A percentile compares a stretch with the other conserved stretches of the same genome.
phyloP scores from a whole-genome alignment of 257 asterid genomes.

The Nicotiana otophora region DNA sequence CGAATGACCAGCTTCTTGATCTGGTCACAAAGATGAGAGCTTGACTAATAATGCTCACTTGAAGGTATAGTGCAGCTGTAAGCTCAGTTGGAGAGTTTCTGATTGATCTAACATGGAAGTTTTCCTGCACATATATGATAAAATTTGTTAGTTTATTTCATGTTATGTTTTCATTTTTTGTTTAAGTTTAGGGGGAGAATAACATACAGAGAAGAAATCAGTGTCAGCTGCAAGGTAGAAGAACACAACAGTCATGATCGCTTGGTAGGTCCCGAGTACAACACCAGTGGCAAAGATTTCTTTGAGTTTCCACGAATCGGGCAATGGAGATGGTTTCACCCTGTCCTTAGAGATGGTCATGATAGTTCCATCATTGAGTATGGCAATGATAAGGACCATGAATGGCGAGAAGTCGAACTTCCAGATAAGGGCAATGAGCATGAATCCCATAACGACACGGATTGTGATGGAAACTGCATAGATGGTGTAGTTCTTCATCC shows the following conservation, averaged over 20 bases:
- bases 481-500: constrained; percentile 90
- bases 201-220: constrained; percentile 52
- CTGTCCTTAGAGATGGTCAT: constrained; percentile 91
- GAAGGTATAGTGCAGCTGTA: constrained; percentile 82
- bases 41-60: constrained; percentile 91
- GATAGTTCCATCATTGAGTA: constrained; percentile 88
- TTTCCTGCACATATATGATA: constrained; percentile 20
- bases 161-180: neutral
- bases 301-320: constrained; percentile 91
- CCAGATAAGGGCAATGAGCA: constrained; percentile 89
- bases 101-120: constrained; percentile 47
- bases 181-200: neutral
- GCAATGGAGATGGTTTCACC: constrained; percentile 84
- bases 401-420: constrained; percentile 87
- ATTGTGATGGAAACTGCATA: constrained; percentile 89
- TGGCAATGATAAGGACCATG: constrained; percentile 84
- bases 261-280: constrained; percentile 82
- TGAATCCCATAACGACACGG: constrained; percentile 82
- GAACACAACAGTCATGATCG: constrained; percentile 70
- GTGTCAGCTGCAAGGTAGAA: constrained; percentile 72
- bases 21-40: constrained; percentile 88
- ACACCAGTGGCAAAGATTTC: constrained; percentile 87
- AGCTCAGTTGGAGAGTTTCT: constrained; percentile 43
- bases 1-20: constrained; percentile 79
- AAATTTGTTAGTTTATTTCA: neutral